Evolutionary conservation across 2,329 filamentous ascomycete species (phyloP).

Genomic region (Fusarium nisikadoi): DNA sequence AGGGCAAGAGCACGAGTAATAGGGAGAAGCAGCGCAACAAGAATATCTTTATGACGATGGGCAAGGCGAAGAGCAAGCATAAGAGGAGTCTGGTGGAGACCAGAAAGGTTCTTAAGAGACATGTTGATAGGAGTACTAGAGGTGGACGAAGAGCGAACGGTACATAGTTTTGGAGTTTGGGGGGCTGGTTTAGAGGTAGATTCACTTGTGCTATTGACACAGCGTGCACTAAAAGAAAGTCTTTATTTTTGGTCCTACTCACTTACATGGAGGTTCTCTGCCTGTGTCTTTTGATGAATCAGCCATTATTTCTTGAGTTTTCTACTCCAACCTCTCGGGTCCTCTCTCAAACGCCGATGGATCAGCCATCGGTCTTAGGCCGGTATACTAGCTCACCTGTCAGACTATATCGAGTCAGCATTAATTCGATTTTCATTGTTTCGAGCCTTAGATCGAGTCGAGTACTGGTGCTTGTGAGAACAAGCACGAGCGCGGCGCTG

Average conservation of each 20-base stretch:
- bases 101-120: conserved; percentile 80
- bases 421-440: neutral
- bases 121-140: conserved; percentile 84
- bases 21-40: conserved; percentile 96
- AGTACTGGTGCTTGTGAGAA: neutral
- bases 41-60: conserved; percentile 98
- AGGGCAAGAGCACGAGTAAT: conserved; percentile 97
- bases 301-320: neutral
- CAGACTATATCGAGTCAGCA: neutral
- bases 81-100: conserved; percentile 93
- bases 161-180: conserved; percentile 34
- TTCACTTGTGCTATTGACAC: conserved; percentile 27
- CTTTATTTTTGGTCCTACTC: conserved; percentile 5
- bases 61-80: conserved; percentile 94
- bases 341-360: neutral
- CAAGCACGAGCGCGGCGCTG: neutral
- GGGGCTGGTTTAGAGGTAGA: conserved; percentile 4
- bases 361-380: neutral
- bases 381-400: neutral
- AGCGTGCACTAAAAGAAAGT: conserved; percentile 23
- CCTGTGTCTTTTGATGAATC: neutral
- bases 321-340: neutral
- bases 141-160: conserved; percentile 84
- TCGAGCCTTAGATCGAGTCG: neutral
- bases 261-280: neutral